Base-by-base conservation (phyloP, 2,329 filamentous ascomycete genomes). In the Teratosphaeria epicoccoides region DNA sequence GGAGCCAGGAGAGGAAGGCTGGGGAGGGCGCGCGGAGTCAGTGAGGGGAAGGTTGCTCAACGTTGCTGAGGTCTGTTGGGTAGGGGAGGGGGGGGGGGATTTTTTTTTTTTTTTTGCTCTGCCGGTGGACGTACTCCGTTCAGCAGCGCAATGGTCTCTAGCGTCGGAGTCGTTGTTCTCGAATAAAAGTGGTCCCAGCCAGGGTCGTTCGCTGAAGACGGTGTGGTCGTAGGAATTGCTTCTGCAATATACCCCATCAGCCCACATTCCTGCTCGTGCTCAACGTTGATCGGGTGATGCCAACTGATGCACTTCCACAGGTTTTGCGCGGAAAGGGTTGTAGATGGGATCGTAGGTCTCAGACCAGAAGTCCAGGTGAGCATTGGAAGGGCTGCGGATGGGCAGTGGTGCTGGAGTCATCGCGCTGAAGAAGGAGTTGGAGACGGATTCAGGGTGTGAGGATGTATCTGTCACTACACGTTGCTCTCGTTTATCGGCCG, bases 1-100 rank as follows among this genome's bases (percentile, higher is more conserved):
- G 83, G 20, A 97, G 81, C 78, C 93, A 96, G 1, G 91, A 93
- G 24, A 97, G 83, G 65, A 96, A 96, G 0, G 81, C 71, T 74
- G 51, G 2, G 45, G 6, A 25, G 20, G 22, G 17, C 17, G 28
- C 14, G 20, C 20, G 24, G 12, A 28, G 17, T n/a, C n/a, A n/a
- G n/a, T n/a, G n/a, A n/a, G n/a, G n/a, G n/a, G n/a, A n/a, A n/a
- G n/a, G n/a, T n/a, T n/a, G n/a, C n/a, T n/a, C n/a, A n/a, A n/a
- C n/a, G n/a, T n/a, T n/a, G n/a, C n/a, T n/a, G n/a, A n/a, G n/a
- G n/a, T n/a, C n/a, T n/a, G n/a, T n/a, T n/a, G n/a, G n/a, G n/a
- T n/a, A n/a, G n/a, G n/a, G n/a, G n/a, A n/a, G n/a, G n/a, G n/a
- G n/a, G n/a, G n/a, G n/a, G n/a, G n/a, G n/a, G n/a, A n/a, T n/a